These are phyloP conservation scores for Neocatenulostroma microsporum DNA, from an alignment of 2,329 filamentous ascomycete genomes.

Conservation along the genomic window DNA sequence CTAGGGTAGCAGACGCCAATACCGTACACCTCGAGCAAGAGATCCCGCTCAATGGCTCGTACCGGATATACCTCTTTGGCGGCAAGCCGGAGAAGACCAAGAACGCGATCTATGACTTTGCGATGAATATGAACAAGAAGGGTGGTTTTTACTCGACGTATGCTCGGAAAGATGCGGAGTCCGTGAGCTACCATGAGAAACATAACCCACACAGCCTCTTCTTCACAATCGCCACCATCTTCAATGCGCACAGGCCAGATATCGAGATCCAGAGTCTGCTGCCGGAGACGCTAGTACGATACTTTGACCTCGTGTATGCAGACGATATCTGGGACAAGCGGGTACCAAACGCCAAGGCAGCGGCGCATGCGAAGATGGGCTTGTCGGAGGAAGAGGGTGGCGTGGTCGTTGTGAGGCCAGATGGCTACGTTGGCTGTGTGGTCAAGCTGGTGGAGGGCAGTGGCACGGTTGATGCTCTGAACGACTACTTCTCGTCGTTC, in stretches of 20 bases:
- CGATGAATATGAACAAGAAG: slow-evolving; percentile 54
- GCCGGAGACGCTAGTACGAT: slow-evolving; percentile 63
- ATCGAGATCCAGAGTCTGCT: slow-evolving; percentile 67
- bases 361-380: slow-evolving; percentile 83
- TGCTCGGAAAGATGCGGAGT: slow-evolving; percentile 51
- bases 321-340: slow-evolving; percentile 70
- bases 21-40: slow-evolving; percentile 86
- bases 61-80: slow-evolving; percentile 79
- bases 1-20: slow-evolving; percentile 80
- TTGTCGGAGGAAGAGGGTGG: slow-evolving; percentile 65
- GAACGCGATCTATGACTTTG: slow-evolving; percentile 62
- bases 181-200: slow-evolving; percentile 66
- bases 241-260: slow-evolving; percentile 58
- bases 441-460: slow-evolving; percentile 65
- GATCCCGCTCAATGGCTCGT: slow-evolving; percentile 79
- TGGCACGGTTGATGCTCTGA: slow-evolving; percentile 74
- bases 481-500: slow-evolving; percentile 62
- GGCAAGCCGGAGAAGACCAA: slow-evolving; percentile 55
- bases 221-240: slow-evolving; percentile 70
- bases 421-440: slow-evolving; percentile 78
- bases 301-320: slow-evolving; percentile 75
- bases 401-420: slow-evolving; percentile 75
- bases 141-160: slow-evolving; percentile 66
- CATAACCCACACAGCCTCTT: slow-evolving; percentile 80
- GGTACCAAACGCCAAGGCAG: slow-evolving; percentile 60